These are phyloP conservation scores for Thelonectria olida DNA, from an alignment of 2,329 filamentous ascomycete genomes.

Conservation along the genomic window DNA sequence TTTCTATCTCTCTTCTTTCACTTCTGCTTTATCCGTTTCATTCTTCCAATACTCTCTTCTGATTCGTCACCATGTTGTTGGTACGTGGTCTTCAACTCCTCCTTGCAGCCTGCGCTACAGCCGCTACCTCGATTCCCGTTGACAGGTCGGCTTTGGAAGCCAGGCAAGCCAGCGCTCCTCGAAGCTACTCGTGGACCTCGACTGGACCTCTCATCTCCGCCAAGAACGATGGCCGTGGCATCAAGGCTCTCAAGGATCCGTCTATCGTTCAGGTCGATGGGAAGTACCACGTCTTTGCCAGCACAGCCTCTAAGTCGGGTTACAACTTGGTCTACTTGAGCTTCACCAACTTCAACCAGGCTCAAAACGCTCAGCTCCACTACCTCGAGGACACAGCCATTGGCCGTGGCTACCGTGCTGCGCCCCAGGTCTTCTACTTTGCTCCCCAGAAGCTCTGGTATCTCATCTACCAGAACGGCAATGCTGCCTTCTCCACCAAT, in stretches of 20 bases:
- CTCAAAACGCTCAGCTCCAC: neutral
- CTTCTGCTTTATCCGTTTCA: too few relatives aligned
- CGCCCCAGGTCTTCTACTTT: constrained; percentile 12
- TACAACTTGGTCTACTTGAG: constrained; percentile 10
- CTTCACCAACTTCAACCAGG: constrained; percentile 7
- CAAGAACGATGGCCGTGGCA: constrained; percentile 8
- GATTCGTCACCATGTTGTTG: too few relatives aligned
- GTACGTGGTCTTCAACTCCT: too few relatives aligned
- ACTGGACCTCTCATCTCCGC: neutral
- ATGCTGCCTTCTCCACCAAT: constrained; percentile 13
- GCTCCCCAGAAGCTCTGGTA: constrained; percentile 10
- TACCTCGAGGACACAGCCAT: constrained; percentile 6
- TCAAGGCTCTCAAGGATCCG: constrained; percentile 2
- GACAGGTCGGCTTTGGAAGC: too few relatives aligned
- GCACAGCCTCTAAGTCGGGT: neutral
- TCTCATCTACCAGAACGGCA: constrained; percentile 13
- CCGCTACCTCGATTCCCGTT: too few relatives aligned
- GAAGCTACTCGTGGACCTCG: neutral
- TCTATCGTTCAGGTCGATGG: neutral
- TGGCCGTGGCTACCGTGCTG: constrained; percentile 5
- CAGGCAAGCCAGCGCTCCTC: too few relatives aligned
- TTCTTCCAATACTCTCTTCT: too few relatives aligned
- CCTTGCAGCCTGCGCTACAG: too few relatives aligned
- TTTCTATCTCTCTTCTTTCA: too few relatives aligned
- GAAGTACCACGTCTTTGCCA: constrained; percentile 11